These are phyloP conservation scores for Hypoxylon trugodes DNA, from an alignment of 495 filamentous ascomycete genomes.

Conservation along the genomic window DNA sequence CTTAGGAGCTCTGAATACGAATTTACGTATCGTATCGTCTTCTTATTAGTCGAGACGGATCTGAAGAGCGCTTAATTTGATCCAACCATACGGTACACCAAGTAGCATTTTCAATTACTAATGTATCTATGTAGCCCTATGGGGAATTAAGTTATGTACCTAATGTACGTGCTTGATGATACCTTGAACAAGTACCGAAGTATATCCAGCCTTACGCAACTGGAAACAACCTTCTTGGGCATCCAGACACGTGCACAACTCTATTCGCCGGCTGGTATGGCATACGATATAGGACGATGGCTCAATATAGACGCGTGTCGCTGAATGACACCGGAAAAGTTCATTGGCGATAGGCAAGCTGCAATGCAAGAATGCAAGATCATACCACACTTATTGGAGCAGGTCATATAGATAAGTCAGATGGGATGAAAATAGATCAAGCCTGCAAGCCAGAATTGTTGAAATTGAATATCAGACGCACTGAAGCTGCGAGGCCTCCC, in stretches of 20 bases:
- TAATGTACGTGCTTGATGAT: constrained; percentile 2
- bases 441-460: constrained; percentile 2
- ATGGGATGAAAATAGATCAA: too few relatives aligned
- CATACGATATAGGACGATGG: not conserved
- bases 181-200: not conserved
- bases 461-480: not conserved
- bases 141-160: constrained; percentile 24
- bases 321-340: not conserved
- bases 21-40: too few relatives aligned
- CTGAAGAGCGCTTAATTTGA: too few relatives aligned
- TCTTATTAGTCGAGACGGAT: too few relatives aligned
- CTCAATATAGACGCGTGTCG: constrained; percentile 5
- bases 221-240: too few relatives aligned
- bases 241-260: too few relatives aligned
- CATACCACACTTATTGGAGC: constrained; percentile 3
- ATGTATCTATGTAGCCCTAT: not conserved
- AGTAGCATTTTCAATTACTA: constrained; percentile 24
- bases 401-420: constrained; percentile 6
- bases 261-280: too few relatives aligned
- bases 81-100: constrained; percentile 24
- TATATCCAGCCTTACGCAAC: not conserved
- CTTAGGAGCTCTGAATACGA: too few relatives aligned
- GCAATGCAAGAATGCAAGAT: too few relatives aligned
- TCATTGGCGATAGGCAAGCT: constrained; percentile 11
- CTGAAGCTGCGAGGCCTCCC: constrained; percentile 14